phyloP scores from a whole-genome alignment of 2,329 filamentous ascomycete species.

The Colletotrichum paranaense region DNA sequence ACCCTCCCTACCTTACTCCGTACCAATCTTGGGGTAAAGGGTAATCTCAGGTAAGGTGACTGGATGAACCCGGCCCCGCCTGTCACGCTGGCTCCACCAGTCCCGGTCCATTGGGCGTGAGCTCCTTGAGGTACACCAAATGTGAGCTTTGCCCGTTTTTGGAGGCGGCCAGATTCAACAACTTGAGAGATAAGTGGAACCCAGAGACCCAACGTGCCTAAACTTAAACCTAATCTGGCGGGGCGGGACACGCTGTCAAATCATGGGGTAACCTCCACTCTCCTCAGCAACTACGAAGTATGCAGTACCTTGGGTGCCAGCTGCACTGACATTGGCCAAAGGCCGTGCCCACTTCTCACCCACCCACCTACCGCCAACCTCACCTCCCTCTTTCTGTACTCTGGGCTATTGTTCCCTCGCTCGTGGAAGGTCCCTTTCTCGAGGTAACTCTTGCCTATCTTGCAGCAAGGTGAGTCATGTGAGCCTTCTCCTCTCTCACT shows the following conservation, averaged over 20 bases:
- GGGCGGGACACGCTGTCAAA: slow-evolving; percentile 12
- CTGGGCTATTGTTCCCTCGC: not conserved
- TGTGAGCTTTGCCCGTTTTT: not conserved
- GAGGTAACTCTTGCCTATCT: not conserved
- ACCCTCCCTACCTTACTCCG: too few relatives aligned
- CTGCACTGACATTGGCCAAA: not conserved
- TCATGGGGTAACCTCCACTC: slow-evolving; percentile 16
- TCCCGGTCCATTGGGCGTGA: not conserved
- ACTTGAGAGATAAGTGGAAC: not conserved
- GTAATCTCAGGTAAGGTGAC: not conserved
- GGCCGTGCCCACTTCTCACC: not conserved
- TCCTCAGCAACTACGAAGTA: not conserved
- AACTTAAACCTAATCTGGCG: slow-evolving; percentile 35
- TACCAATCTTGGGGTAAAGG: not conserved
- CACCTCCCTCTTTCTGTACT: not conserved
- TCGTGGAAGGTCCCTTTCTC: not conserved
- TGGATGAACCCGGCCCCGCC: not conserved
- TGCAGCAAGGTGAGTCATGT: not conserved
- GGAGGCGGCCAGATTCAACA: not conserved
- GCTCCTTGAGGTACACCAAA: too few relatives aligned
- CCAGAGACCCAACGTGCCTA: slow-evolving; percentile 21
- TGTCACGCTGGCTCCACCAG: not conserved
- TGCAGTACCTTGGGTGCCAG: too few relatives aligned
- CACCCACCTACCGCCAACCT: not conserved
- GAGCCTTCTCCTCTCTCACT: not conserved